Evolutionary conservation across 108 stramenopile genomes (phyloP).

Genomic region (Skeletonema potamos): DNA sequence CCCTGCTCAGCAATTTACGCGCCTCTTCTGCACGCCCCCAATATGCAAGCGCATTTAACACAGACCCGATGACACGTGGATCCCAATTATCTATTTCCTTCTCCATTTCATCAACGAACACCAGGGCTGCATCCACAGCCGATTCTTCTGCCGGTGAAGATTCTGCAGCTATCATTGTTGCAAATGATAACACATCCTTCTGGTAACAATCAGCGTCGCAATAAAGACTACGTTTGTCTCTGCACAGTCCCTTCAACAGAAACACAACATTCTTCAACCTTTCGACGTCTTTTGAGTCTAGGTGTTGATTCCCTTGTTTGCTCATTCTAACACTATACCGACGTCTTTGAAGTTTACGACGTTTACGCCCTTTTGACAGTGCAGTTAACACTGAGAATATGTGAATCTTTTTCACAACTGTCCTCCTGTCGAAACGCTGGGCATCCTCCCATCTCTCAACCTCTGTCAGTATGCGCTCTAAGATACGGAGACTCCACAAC

Average conservation of each 20-base stretch:
- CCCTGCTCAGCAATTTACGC: constrained; percentile 16
- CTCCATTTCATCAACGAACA: constrained; percentile 27
- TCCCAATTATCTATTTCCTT: constrained; percentile 26
- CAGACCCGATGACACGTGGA: constrained; percentile 34
- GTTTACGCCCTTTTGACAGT: not conserved
- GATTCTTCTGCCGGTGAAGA: constrained; percentile 6
- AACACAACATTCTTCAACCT: not conserved
- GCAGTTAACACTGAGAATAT: not conserved
- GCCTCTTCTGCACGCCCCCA: constrained; percentile 36
- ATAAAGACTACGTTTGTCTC: not conserved
- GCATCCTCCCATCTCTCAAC: not conserved
- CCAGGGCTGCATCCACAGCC: constrained; percentile 21
- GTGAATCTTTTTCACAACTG: not conserved
- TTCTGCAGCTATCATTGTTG: constrained; percentile 37
- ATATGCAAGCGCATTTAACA: constrained; percentile 24
- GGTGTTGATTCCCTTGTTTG: not conserved
- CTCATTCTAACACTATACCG: not conserved
- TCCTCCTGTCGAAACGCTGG: not conserved
- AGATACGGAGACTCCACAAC: not conserved
- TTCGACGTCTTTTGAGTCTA: not conserved
- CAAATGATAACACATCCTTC: constrained; percentile 44
- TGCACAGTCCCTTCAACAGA: not conserved
- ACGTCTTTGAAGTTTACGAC: not conserved
- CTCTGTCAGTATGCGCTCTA: not conserved
- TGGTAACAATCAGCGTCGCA: not conserved